Conservation (phyloP, 305 asterid species). For the Solanum aculeatissimum region DNA sequence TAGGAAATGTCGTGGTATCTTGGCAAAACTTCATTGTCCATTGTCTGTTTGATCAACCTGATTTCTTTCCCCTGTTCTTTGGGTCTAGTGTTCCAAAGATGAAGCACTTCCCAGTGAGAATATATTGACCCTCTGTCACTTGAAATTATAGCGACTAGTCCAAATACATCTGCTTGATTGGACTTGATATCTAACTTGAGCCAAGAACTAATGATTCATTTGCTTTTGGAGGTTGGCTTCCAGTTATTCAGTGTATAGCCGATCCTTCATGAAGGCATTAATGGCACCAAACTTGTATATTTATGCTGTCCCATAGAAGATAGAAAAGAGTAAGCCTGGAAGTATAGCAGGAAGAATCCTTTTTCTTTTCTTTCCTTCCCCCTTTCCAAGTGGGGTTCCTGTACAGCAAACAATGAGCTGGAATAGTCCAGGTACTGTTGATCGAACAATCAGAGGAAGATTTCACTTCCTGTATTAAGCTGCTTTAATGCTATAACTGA, state of each 20-base stretch:
- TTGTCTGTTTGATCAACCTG: neutral
- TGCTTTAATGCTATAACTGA: neutral
- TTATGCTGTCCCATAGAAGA: constrained; percentile 25
- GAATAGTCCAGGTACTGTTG: neutral
- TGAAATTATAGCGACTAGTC: constrained; percentile 17
- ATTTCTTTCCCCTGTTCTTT: neutral
- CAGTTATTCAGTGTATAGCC: constrained; percentile 29
- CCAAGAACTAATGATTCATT: constrained; percentile 11
- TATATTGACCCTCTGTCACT: constrained; percentile 1
- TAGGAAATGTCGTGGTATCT: constrained; percentile 15
- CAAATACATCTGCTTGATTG: constrained; percentile 13
- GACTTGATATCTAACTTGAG: constrained; percentile 12
- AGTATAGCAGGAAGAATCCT: constrained; percentile 20
- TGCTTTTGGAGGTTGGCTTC: constrained; percentile 19
- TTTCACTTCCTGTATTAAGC: neutral
- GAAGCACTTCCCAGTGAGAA: constrained; percentile 8
- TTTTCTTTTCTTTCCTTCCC: constrained; percentile 1
- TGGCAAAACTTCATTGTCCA: neutral
- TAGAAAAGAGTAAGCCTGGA: constrained; percentile 25
- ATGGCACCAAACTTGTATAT: constrained; percentile 35
- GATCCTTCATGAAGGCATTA: constrained; percentile 19
- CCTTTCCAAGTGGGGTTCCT: constrained; percentile 8
- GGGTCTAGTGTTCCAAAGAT: neutral
- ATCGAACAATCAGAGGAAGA: neutral
- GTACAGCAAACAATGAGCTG: constrained; percentile 20